Evolutionary conservation across 2,329 filamentous ascomycete genomes (phyloP).

Genomic region (Ophioceras dolichostomum): DNA sequence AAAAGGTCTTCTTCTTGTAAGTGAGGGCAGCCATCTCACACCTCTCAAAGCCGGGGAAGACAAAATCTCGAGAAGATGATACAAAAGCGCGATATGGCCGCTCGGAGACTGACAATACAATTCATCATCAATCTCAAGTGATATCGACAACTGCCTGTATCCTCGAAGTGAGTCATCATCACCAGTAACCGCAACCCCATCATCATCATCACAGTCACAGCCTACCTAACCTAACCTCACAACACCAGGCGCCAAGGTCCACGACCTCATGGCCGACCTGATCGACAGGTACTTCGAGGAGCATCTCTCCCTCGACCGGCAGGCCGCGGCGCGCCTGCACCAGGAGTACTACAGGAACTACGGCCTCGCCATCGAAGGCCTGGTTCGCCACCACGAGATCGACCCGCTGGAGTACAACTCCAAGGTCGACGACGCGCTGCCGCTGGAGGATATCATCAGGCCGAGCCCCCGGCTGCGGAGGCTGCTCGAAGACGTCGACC

Average conservation of each 20-base stretch:
- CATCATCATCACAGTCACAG: constrained; percentile 4
- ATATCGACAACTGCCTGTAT: constrained; percentile 98
- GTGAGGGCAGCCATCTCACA: no score
- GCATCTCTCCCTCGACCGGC: constrained; percentile 60
- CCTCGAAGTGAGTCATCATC: constrained; percentile 55
- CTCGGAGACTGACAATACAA: no score
- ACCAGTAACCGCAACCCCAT: background rate
- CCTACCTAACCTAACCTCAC: background rate
- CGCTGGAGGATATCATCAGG: constrained; percentile 72
- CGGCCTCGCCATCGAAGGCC: constrained; percentile 90
- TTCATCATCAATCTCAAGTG: no score
- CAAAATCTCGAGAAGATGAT: no score
- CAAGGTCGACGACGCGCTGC: constrained; percentile 89
- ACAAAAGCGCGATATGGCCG: no score
- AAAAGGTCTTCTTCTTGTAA: constrained; percentile 31
- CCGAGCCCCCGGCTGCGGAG: constrained; percentile 63
- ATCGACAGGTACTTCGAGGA: constrained; percentile 54
- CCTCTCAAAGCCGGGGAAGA: no score
- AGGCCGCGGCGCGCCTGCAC: constrained; percentile 80
- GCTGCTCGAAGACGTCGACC: constrained; percentile 74
- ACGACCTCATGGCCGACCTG: constrained; percentile 76
- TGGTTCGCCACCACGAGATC: constrained; percentile 89
- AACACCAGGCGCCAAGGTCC: constrained; percentile 57
- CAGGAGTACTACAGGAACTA: constrained; percentile 91
- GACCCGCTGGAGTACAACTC: constrained; percentile 89